A percentile compares a stretch with the other conserved stretches of the same genome.
phyloP scores from a whole-genome alignment of 2,329 filamentous ascomycete genomes.

The Whalleya microplaca region DNA sequence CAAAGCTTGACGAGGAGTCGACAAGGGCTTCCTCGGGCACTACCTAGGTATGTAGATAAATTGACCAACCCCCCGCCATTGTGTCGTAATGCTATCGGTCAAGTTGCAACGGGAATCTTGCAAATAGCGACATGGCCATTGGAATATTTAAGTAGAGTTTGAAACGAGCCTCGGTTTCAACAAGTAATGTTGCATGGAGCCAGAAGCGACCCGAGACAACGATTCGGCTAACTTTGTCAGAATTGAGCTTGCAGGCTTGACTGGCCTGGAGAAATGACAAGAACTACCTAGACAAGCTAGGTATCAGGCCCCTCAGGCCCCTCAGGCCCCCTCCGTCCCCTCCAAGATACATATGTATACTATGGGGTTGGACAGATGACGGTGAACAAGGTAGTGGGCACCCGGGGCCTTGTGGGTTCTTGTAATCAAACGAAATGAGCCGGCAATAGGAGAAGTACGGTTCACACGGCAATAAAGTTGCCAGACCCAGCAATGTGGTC shows the following conservation, averaged over 20 bases:
- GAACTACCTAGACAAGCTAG: too few relatives aligned
- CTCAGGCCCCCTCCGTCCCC: not conserved
- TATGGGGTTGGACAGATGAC: conserved; percentile 14
- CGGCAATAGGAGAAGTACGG: conserved; percentile 8
- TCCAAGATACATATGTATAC: too few relatives aligned
- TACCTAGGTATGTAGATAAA: not conserved
- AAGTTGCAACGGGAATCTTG: not conserved
- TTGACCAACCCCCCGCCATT: not conserved
- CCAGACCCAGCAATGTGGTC: not conserved
- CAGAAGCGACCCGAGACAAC: conserved; percentile 24
- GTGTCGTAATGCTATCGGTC: not conserved
- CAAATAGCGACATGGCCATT: too few relatives aligned
- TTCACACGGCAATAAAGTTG: conserved; percentile 24
- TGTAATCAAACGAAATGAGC: conserved; percentile 21
- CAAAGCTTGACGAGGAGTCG: not conserved
- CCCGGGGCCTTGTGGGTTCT: conserved; percentile 15
- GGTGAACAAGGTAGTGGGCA: not conserved
- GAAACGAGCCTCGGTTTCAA: conserved; percentile 27
- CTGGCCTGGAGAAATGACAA: conserved; percentile 13
- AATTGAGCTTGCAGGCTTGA: conserved; percentile 11
- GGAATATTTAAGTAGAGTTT: conserved; percentile 2
- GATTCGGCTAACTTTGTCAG: conserved; percentile 1
- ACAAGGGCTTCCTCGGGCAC: not conserved
- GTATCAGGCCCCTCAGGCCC: conserved; percentile 9
- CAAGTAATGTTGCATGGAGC: conserved; percentile 18